These are phyloP conservation scores for Zalerion maritima DNA, from an alignment of 495 filamentous ascomycete genomes.

Conservation along the genomic window DNA sequence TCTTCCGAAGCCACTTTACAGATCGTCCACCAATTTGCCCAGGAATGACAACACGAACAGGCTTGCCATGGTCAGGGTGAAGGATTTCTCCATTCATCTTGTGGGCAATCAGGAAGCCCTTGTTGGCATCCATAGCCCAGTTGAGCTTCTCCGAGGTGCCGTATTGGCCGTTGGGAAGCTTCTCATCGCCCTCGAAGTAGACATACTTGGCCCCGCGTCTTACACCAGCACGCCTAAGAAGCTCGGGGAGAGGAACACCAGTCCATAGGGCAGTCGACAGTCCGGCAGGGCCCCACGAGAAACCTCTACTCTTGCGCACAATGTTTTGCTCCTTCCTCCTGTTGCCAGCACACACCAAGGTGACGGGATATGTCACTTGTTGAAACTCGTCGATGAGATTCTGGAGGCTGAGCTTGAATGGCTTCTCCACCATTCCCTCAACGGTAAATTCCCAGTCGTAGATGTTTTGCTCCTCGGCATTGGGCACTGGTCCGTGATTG, in stretches of 20 bases:
- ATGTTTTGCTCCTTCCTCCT: constrained; percentile 88
- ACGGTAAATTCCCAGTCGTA: constrained; percentile 74
- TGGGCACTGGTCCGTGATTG: constrained; percentile 82
- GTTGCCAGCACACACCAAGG: constrained; percentile 89
- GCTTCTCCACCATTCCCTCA: constrained; percentile 73
- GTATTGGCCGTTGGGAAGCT: constrained; percentile 80
- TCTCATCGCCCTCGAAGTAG: constrained; percentile 88
- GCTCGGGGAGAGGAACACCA: constrained; percentile 60
- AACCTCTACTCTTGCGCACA: constrained; percentile 84
- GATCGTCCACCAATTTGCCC: constrained; percentile 90
- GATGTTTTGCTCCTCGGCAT: constrained; percentile 56
- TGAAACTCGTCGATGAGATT: constrained; percentile 65
- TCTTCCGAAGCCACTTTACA: constrained; percentile 85
- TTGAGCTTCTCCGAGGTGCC: constrained; percentile 80
- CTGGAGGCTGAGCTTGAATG: constrained; percentile 56
- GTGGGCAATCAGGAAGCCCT: constrained; percentile 79
- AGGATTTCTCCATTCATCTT: constrained; percentile 86
- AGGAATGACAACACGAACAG: constrained; percentile 71
- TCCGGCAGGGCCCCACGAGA: constrained; percentile 89
- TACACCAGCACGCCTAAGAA: constrained; percentile 56
- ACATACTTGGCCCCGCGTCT: constrained; percentile 63
- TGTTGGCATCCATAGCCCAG: constrained; percentile 75
- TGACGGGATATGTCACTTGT: constrained; percentile 76
- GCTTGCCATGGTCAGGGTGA: constrained; percentile 77
- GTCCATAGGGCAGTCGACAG: constrained; percentile 86